Evolutionary conservation across 495 filamentous ascomycete genomes (phyloP).

Genomic region (Cercophora newfieldiana): DNA sequence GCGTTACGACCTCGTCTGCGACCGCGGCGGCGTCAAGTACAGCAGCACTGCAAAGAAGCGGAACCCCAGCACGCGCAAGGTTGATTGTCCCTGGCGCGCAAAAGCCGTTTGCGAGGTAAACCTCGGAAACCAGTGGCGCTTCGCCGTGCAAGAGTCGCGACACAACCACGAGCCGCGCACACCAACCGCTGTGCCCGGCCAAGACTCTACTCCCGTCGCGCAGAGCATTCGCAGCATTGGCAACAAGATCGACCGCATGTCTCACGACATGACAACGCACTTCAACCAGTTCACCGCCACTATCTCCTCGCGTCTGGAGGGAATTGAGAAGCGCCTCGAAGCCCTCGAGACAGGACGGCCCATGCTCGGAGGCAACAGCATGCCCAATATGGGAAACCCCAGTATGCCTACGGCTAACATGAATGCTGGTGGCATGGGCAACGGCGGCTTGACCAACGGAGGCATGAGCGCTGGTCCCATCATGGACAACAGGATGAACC

Average conservation of each 20-base stretch:
- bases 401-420: slow-evolving; percentile 39
- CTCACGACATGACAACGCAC: slow-evolving; percentile 43
- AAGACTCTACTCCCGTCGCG: slow-evolving; percentile 47
- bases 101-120: slow-evolving; percentile 55
- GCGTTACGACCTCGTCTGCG: slow-evolving; percentile 53
- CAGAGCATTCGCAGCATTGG: slow-evolving; percentile 47
- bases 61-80: slow-evolving; percentile 53
- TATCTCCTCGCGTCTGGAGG: slow-evolving; percentile 36
- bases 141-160: slow-evolving; percentile 45
- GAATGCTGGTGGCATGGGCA: slow-evolving; percentile 31
- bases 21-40: slow-evolving; percentile 55
- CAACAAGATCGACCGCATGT: slow-evolving; percentile 51
- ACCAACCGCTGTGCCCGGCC: slow-evolving; percentile 41
- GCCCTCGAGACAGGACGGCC: slow-evolving; percentile 31
- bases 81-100: slow-evolving; percentile 53
- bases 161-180: slow-evolving; percentile 53
- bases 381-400: slow-evolving; percentile 31
- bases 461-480: slow-evolving; percentile 30
- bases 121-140: slow-evolving; percentile 52
- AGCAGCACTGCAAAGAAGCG: slow-evolving; percentile 55
- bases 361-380: slow-evolving; percentile 30
- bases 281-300: slow-evolving; percentile 29
- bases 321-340: slow-evolving; percentile 47
- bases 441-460: slow-evolving; percentile 28
- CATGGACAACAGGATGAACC: slow-evolving; percentile 40